Evolutionary conservation across 192 early-diverging fungal genomes (phyloP), one percentile per base, ranked within the genome.

Genomic region (Entomortierella beljakovae): DNA sequence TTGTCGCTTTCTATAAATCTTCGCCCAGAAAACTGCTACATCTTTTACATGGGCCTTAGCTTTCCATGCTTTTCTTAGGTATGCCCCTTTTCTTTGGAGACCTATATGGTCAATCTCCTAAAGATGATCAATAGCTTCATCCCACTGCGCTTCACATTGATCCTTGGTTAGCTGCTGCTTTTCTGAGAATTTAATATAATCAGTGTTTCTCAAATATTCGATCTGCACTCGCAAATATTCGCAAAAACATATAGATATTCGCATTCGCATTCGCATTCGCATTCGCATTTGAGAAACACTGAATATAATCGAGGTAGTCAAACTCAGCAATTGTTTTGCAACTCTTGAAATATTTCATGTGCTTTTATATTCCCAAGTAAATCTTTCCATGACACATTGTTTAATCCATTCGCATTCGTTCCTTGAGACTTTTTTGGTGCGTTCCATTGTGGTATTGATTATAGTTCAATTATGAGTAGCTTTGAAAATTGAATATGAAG

Each of bases 121-220:
- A 33, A 70, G 57, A 26, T 56, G 35, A 33, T 57, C 59, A 57
- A 70, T 51, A 49, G 68, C 48, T 33, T 70, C 68, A 56, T 56
- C 35, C 59, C 60, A 62, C 23, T 57, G 68, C n/a, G 59, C 38
- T 43, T 70, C 68, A 43, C 68, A 70, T 37, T 62, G 58, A n/a
- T 70, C 52, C 59, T 70, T 70, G 40, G 59, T 62, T 48, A 70
- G 35, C 23, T 53, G 38, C 33, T 70, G 58, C 61, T 42, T 2
- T 35, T 70, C 59, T n/a, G 68, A 61, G 32, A 62, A 70, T 59
- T 16, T 28, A 33, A 68, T 52, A 48, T n/a, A n/a, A n/a, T n/a
- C n/a, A n/a, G n/a, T n/a, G n/a, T n/a, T n/a, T n/a, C n/a, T n/a
- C n/a, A n/a, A n/a, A n/a, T n/a, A n/a, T n/a, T n/a, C n/a, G n/a